phyloP scores from a whole-genome alignment of 2,329 filamentous ascomycete genomes.

The Lachnellula willkommii region DNA sequence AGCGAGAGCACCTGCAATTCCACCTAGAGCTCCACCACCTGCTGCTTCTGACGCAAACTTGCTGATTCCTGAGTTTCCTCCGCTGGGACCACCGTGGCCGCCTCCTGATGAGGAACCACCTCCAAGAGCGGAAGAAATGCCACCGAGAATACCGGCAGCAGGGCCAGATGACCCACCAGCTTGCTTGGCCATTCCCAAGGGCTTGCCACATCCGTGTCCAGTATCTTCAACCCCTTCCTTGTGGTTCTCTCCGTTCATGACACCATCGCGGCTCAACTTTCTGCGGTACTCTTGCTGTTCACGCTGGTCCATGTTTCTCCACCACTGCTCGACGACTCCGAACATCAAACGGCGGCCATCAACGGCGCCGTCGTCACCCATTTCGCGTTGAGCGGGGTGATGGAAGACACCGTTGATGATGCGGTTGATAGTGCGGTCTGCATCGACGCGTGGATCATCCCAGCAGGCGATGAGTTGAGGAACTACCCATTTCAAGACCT shows the following conservation, averaged over 20 bases:
- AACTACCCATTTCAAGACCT: slow-evolving; percentile 77
- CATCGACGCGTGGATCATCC: slow-evolving; percentile 69
- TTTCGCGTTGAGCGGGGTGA: slow-evolving; percentile 72
- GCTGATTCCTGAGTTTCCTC: slow-evolving; percentile 16
- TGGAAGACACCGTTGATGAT: slow-evolving; percentile 82
- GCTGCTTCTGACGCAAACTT: slow-evolving; percentile 51
- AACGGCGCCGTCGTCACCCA: slow-evolving; percentile 62
- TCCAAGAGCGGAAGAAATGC: slow-evolving; percentile 46
- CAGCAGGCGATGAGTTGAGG: slow-evolving; percentile 85
- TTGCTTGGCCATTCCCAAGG: slow-evolving; percentile 67
- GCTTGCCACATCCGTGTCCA: slow-evolving; percentile 75
- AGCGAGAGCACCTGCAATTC: slow-evolving; percentile 65
- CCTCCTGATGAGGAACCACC: slow-evolving; percentile 26
- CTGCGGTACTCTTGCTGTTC: slow-evolving; percentile 63
- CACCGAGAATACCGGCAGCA: slow-evolving; percentile 52
- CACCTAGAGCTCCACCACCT: slow-evolving; percentile 61
- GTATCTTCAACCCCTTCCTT: slow-evolving; percentile 78
- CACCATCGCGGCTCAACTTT: slow-evolving; percentile 73
- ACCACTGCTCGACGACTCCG: slow-evolving; percentile 76
- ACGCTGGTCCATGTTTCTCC: slow-evolving; percentile 58
- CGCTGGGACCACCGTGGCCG: slow-evolving; percentile 20
- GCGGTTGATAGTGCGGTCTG: slow-evolving; percentile 64
- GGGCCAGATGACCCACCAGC: slow-evolving; percentile 51
- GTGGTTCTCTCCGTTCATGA: slow-evolving; percentile 74
- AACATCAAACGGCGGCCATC: slow-evolving; percentile 78